Base-by-base conservation (phyloP, 345 rosid genomes). In the Salix koriyanagi region DNA sequence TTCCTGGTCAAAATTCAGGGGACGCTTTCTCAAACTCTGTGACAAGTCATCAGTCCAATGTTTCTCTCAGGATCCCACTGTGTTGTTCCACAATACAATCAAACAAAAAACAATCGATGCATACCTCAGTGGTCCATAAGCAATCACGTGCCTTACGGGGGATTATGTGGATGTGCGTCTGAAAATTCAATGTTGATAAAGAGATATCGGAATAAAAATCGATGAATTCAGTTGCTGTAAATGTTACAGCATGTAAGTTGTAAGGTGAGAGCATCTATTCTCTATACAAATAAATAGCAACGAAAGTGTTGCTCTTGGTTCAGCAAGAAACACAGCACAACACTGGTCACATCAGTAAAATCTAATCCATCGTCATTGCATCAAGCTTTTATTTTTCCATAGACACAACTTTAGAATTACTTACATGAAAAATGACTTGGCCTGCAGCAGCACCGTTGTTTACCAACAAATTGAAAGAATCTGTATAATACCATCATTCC, bases 401-500 rank as follows among this genome's bases (percentile, higher is more conserved):
- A 34, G 16, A 58, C 9, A 36, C 42, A 65, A 52, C 36, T 42
- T 25, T 19, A n/a, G 42, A 56, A 48, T 25, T 72, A 79, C 93
- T 84, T 83, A 95, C 99, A 23, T 95, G 99, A 86, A 90, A 95
- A 77, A 95, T 83, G 72, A 95, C 96, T 83, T 95, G 99, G 65
- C 99, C 99, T 39, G 99, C 99, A 80, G 99, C 88, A 65, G 89
- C 92, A 71, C 99, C 99, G 60, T 90, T 93, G 79, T 95, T 95
- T 81, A 95, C 96, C 84, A 95, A 81, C 79, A 95, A 87, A 85
- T 95, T 93, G 88, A 91, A 95, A 64, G 99, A 93, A 89, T 95
- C 99, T 95, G 86, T 83, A 82, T 62, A 25, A 74, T 48, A 36
- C 39, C 48, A 50, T 30, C 18, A 10, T 46, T 12, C 26, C 23